phyloP scores from a whole-genome alignment of 306 rosid genomes.

The Echinosophora koreensis region DNA sequence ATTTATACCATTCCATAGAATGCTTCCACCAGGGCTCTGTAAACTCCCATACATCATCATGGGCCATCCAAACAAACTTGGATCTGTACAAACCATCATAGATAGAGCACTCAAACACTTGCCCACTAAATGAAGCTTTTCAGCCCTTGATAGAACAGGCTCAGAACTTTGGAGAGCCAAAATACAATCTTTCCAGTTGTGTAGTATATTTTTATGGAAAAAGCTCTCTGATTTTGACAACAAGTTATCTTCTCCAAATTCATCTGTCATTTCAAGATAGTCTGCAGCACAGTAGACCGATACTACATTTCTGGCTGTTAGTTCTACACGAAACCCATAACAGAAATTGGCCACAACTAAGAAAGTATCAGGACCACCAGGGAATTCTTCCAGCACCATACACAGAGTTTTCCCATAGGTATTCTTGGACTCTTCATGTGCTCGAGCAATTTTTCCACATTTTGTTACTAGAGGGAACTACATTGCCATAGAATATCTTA shows the following conservation, averaged over 20 bases:
- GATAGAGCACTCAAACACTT: conserved; percentile 84
- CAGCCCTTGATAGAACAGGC: conserved; percentile 67
- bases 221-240: conserved; percentile 71
- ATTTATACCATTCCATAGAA: conserved; percentile 96
- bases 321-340: conserved; percentile 75
- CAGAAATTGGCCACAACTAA: conserved; percentile 76
- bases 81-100: conserved; percentile 95
- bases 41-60: conserved; percentile 99
- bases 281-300: conserved; percentile 79
- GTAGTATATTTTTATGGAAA: conserved; percentile 72
- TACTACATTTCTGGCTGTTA: conserved; percentile 78
- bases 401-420: conserved; percentile 50
- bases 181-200: conserved; percentile 93
- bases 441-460: conserved; percentile 77
- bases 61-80: conserved; percentile 98
- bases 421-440: conserved; percentile 64
- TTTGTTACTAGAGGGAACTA: conserved; percentile 95
- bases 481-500: conserved; percentile 48
- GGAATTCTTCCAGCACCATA: conserved; percentile 74
- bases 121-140: conserved; percentile 69
- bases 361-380: conserved; percentile 88
- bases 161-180: conserved; percentile 90
- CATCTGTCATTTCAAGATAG: conserved; percentile 93
- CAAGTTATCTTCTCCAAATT: conserved; percentile 83
- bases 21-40: conserved; percentile 99